Percentiles rank a stretch among this genome's conserved stretches.
These are phyloP conservation scores for Fusarium setosum DNA, from an alignment of 2,329 filamentous ascomycete species.

Conservation along the genomic window DNA sequence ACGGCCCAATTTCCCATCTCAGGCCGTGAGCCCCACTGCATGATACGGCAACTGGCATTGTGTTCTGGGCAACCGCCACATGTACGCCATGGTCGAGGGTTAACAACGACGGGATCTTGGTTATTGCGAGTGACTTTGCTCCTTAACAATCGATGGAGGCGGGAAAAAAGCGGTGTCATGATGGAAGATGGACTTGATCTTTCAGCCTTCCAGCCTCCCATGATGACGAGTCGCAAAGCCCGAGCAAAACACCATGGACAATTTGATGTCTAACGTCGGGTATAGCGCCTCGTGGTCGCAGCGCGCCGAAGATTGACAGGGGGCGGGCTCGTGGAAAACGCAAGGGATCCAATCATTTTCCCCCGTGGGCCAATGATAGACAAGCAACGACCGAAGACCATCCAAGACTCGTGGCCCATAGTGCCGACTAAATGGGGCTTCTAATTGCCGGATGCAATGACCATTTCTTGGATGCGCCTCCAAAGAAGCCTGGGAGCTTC, in stretches of 20 bases:
- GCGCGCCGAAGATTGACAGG: slow-evolving; percentile 15
- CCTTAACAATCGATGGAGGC: not conserved
- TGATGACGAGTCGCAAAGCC: not conserved
- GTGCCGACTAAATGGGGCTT: slow-evolving; percentile 1
- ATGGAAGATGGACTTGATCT: not conserved
- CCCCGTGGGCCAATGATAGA: slow-evolving; percentile 29
- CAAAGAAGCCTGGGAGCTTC: not conserved
- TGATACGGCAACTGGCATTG: not conserved
- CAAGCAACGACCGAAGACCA: not conserved
- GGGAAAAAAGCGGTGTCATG: not conserved
- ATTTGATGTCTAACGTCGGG: slow-evolving; percentile 1
- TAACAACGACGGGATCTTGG: not conserved
- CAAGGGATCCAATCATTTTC: slow-evolving; percentile 32
- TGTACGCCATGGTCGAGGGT: not conserved
- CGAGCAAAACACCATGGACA: not conserved
- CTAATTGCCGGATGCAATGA: slow-evolving; percentile 5
- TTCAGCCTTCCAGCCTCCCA: not conserved
- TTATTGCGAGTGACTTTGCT: not conserved
- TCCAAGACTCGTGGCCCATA: not conserved
- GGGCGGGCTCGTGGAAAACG: slow-evolving; percentile 14
- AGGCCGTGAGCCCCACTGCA: not conserved
- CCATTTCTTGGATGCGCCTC: slow-evolving; percentile 2
- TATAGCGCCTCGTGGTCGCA: slow-evolving; percentile 1
- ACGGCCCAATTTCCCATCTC: not conserved
- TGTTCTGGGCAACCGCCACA: not conserved